Base-by-base conservation (phyloP, 352 stramenopile species). In the Globisporangium cystogenes region DNA sequence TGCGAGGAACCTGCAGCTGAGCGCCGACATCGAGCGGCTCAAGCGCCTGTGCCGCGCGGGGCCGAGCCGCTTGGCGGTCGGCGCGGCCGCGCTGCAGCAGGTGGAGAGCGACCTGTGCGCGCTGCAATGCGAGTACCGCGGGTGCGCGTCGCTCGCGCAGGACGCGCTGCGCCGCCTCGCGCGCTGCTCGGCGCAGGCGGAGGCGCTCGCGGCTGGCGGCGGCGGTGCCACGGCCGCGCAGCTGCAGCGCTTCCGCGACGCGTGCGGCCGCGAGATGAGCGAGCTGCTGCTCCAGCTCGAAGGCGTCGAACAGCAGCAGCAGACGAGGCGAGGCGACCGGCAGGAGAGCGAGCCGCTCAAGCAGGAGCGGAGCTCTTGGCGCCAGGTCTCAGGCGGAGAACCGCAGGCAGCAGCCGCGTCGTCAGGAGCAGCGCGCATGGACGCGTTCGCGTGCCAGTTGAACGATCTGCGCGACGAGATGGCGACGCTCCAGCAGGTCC, bases 201-300 rank as follows among this genome's bases (percentile, higher is more conserved):
- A 84, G 42, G 65, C 52, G 16, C 51, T 82, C 5, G 70, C 76
- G 46, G 54, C 57, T n/a, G n/a, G n/a, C 12, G 64, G 54, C 21
- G 59, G 62, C 16, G 67, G 57, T 42, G n/a, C 74, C 1, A 79
- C 70, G 2, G 46, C 52, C 8, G 48, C 57, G n/a, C 65, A 86
- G 43, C 45, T 86, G 24, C 64, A 77, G 55, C 53, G 49, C 29
- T 72, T 87, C 37, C 61, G 63, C 11, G 48, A 63, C 11, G 67
- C 77, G 27, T 87, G 74, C 48, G 71, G 48, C 0, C 63, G 70
- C 27, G 55, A 84, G 55, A 84, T 86, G 55, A 65, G 72, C 20
- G 60, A 53, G 4, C 27, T 87, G 31, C 52, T 81, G 4, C n/a
- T 40, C 7, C 72, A 70, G 36, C 64, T 87, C 10, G 68, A 71